Percentiles rank a stretch among this genome's conserved stretches.
Evolutionary conservation across 2,329 filamentous ascomycete genomes (phyloP).

Genomic region (Exophiala sp.): DNA sequence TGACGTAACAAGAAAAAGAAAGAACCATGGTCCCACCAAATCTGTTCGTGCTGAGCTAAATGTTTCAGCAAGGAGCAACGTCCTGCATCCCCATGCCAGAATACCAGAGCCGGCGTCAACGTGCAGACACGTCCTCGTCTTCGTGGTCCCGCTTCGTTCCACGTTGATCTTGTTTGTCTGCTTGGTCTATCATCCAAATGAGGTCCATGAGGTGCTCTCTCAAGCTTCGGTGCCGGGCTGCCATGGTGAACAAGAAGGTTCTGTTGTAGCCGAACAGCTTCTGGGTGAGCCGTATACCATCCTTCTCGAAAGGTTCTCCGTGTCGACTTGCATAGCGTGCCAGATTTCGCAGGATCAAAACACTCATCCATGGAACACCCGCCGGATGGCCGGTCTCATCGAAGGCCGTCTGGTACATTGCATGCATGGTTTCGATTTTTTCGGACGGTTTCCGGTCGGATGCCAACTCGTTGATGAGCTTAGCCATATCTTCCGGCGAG

Average conservation of each 20-base stretch:
- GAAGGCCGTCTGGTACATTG: constrained; percentile 33
- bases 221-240: constrained; percentile 34
- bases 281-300: constrained; percentile 20
- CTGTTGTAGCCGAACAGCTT: constrained; percentile 22
- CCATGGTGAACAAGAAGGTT: constrained; percentile 21
- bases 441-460: constrained; percentile 16
- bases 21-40: not conserved
- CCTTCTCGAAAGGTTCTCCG: constrained; percentile 22
- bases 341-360: constrained; percentile 44
- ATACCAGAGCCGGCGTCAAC: not conserved
- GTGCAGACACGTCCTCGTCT: constrained; percentile 8
- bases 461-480: constrained; percentile 23
- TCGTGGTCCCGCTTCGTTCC: constrained; percentile 18
- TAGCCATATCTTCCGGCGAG: constrained; percentile 18
- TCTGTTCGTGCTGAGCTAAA: not conserved
- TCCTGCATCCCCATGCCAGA: not conserved
- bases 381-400: constrained; percentile 39
- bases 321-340: constrained; percentile 36
- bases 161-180: constrained; percentile 16
- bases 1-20: not conserved
- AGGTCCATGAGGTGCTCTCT: constrained; percentile 41
- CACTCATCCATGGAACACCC: constrained; percentile 44
- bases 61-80: not conserved
- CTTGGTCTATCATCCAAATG: constrained; percentile 39
- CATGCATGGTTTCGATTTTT: not conserved